Base-by-base conservation (phyloP, 495 filamentous ascomycete species). In the Pseudevernia furfuracea region DNA sequence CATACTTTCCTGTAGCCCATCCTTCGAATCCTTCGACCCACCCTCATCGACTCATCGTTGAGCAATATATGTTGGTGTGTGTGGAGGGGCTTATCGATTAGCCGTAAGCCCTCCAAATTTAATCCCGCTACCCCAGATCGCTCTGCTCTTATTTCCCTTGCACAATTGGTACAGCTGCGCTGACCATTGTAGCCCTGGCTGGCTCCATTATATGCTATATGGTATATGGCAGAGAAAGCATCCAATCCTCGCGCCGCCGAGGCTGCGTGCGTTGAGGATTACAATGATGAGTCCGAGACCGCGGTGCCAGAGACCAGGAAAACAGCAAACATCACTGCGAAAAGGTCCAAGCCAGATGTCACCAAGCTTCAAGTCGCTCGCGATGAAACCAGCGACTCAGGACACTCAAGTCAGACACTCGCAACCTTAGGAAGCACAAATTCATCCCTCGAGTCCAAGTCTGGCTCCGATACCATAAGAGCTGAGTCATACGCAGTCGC, bases 331-430 rank as follows among this genome's bases (percentile, higher is more conserved):
- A 71, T 80, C 71, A 75, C 81, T 67, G 76, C 79, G 56, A 84
- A 80, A 78, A 71, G 81, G 61, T 78, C 81, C 66, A 85, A 82
- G 71, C 71, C 75, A 61, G 77, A 78, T 68, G 71, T 70, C 66
- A 73, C 74, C 61, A 69, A 74, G 57, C 17, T 28, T 17, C 65
- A 64, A n/a, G 44, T 65, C 59, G 64, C 63, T 59, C 64, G 63
- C 12, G 83, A 85, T 71, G 74, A 75, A 67, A 77, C 77, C 62
- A 85, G 82, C 74, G 85, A 87, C 73, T 86, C 83, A 49, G 85
- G 84, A 61, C 86, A 86, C 77, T 87, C 84, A 66, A 85, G 80
- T 78, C 84, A 81, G 73, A 86, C 81, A 66, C 76, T 78, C 64
- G 81, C 82, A 68, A 83, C 83, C 36, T 75, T 74, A 66, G 77